Conservation (phyloP, 768 basidiomycete genomes). For the Solioccasus polychromus region DNA sequence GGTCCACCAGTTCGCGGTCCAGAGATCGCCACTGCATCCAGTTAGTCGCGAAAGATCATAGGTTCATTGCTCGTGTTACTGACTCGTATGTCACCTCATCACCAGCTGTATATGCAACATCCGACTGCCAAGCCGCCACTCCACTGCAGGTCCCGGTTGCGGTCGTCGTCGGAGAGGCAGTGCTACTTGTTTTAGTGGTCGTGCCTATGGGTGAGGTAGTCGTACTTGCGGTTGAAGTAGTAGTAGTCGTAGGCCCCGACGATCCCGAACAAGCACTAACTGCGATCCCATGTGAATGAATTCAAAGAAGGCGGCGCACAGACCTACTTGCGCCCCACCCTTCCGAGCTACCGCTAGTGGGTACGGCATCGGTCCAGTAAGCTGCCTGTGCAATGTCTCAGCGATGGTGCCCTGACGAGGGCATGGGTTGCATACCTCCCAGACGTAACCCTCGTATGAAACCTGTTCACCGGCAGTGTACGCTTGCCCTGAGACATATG, state of each 20-base stretch:
- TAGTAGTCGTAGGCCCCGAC: not conserved
- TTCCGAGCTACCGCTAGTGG: slow-evolving; percentile 45
- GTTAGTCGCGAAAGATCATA: slow-evolving; percentile 2
- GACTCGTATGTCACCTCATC: slow-evolving; percentile 50
- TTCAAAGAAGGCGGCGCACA: not conserved
- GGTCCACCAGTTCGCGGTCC: slow-evolving; percentile 63
- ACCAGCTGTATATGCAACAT: slow-evolving; percentile 49
- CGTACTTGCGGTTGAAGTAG: slow-evolving; percentile 10
- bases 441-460: slow-evolving; percentile 60
- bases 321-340: slow-evolving; percentile 65
- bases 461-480: slow-evolving; percentile 54
- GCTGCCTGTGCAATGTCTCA: slow-evolving; percentile 46
- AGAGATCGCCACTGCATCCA: slow-evolving; percentile 28
- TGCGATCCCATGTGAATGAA: slow-evolving; percentile 2
- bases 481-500: slow-evolving; percentile 45
- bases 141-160: slow-evolving; percentile 43
- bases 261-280: slow-evolving; percentile 25
- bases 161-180: slow-evolving; percentile 17
- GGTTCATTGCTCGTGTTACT: slow-evolving; percentile 14
- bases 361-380: slow-evolving; percentile 51
- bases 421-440: slow-evolving; percentile 43
- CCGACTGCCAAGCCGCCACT: slow-evolving; percentile 47
- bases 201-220: slow-evolving; percentile 13
- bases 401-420: not conserved
- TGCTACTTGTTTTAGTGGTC: slow-evolving; percentile 5